Percentiles rank a stretch among this genome's conserved stretches.
Conservation (phyloP, 2,329 filamentous ascomycete genomes). For the Gnomoniopsis smithogilvyi region DNA sequence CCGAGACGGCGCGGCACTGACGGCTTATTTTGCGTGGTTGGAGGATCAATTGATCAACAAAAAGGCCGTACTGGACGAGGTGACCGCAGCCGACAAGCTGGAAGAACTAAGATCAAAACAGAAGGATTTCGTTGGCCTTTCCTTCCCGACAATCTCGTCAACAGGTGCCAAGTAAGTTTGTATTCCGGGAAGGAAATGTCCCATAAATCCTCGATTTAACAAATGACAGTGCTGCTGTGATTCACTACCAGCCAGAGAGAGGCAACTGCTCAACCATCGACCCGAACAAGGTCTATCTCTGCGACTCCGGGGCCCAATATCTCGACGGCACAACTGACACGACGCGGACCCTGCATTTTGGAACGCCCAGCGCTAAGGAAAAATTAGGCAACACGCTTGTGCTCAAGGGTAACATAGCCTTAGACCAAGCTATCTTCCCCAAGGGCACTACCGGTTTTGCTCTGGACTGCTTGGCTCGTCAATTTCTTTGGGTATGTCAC, state of each 20-base stretch:
- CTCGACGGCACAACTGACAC: conserved; percentile 94
- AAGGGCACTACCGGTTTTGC: conserved; percentile 95
- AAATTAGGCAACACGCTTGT: conserved; percentile 90
- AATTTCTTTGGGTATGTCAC: conserved; percentile 77
- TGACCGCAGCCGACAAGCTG: conserved; percentile 87
- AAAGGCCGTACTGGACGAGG: conserved; percentile 76
- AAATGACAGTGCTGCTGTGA: conserved; percentile 78
- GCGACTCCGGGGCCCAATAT: conserved; percentile 96
- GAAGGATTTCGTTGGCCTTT: conserved; percentile 80
- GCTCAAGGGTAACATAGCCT: conserved; percentile 86
- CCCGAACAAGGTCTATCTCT: conserved; percentile 83
- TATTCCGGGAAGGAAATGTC: background rate
- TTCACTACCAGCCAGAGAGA: conserved; percentile 89
- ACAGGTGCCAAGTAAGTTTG: conserved; percentile 69
- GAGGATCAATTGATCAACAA: conserved; percentile 80
- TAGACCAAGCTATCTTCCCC: conserved; percentile 84
- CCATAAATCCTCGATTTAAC: background rate
- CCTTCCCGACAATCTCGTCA: conserved; percentile 94
- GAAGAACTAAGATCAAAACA: conserved; percentile 68
- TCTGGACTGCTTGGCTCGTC: conserved; percentile 81
- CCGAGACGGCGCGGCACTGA: conserved; percentile 86
- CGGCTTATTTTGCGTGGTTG: conserved; percentile 94
- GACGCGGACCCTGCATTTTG: conserved; percentile 90
- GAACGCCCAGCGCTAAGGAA: conserved; percentile 77
- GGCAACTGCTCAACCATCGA: conserved; percentile 82